Evolutionary conservation across 768 basidiomycete genomes (phyloP).

Genomic region (Xerocomellus intermedius): DNA sequence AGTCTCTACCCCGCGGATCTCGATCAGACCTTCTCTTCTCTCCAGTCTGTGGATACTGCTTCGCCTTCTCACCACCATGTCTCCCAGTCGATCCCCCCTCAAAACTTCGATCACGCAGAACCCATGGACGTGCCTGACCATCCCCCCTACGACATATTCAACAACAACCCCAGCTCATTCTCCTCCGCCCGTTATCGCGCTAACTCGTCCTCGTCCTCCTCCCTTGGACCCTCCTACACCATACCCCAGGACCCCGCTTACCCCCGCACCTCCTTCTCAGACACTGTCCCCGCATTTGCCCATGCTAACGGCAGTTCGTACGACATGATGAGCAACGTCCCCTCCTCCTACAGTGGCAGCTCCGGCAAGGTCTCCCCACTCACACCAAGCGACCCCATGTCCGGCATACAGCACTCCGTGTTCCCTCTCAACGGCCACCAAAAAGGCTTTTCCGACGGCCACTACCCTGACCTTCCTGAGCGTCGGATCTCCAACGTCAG

Average conservation of each 20-base stretch:
- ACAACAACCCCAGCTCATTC: slow-evolving; percentile 46
- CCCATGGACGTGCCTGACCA: slow-evolving; percentile 57
- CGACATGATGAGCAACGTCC: slow-evolving; percentile 61
- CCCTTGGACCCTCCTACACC: slow-evolving; percentile 55
- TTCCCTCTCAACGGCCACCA: slow-evolving; percentile 44
- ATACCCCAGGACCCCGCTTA: slow-evolving; percentile 60
- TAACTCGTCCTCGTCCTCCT: slow-evolving; percentile 70
- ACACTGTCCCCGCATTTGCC: slow-evolving; percentile 58
- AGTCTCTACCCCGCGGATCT: slow-evolving; percentile 55
- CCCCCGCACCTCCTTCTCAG: slow-evolving; percentile 56
- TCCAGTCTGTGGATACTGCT: slow-evolving; percentile 39
- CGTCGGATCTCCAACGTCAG: slow-evolving; percentile 51
- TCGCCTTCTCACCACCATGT: slow-evolving; percentile 39
- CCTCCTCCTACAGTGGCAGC: slow-evolving; percentile 55
- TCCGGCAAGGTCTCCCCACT: slow-evolving; percentile 77
- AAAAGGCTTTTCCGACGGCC: slow-evolving; percentile 57
- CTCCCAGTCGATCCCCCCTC: slow-evolving; percentile 35
- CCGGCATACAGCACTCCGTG: slow-evolving; percentile 52
- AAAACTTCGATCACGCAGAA: slow-evolving; percentile 52
- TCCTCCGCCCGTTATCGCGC: slow-evolving; percentile 63
- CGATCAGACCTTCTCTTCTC: slow-evolving; percentile 53
- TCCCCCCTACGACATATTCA: slow-evolving; percentile 63
- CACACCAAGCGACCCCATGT: slow-evolving; percentile 64
- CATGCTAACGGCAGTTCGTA: slow-evolving; percentile 54
- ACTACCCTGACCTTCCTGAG: slow-evolving; percentile 62